Base-by-base conservation (phyloP, 805 yeast genomes). In the Suhomyces pyralidae region DNA sequence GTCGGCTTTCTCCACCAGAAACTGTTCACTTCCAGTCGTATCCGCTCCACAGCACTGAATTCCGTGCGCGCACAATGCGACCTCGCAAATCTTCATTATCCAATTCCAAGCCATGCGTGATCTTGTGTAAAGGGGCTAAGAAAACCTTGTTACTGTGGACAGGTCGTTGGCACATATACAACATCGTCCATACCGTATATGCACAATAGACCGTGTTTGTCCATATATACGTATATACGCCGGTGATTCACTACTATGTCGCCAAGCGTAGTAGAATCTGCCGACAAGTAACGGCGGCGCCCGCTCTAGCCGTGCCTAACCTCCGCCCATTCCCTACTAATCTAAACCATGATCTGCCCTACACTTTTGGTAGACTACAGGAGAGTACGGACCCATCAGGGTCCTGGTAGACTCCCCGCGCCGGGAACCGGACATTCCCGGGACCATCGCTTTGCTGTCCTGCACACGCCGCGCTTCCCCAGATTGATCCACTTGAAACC, bases 391-490 rank as follows among this genome's bases (percentile, higher is more conserved):
- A n/a, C n/a, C n/a, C n/a, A 22, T 22, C 22, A 26, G n/a, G 34
- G 34, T 14, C n/a, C 34, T 30, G n/a, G 15, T 30, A 4, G 7
- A 3, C 34, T 7, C 36, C 17, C 36, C 17, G 36, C 36, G 36
- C 36, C 32, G 32, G 32, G 32, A 28, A 12, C 32, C 32, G 32
- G 32, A 3, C 17, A 5, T 17, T 17, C 51, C 42, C 38, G 34
- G 48, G 28, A 19, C 9, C 52, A 15, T 32, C 36, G 5, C 32
- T 43, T 43, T 43, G 28, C 32, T 43, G n/a, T 26, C 48, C 44
- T 44, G 43, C 42, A 45, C 44, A 9, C 22, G 43, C 48, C 48
- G 40, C 46, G 12, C 46, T 26, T 43, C 32, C 46, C 42, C 42
- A 38, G 42, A 38, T 38, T 17, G 17, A 17, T 38, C 20, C 14